Percentiles rank a stretch among this genome's conserved stretches.
These are phyloP conservation scores for Lavandula angustifolia DNA, from an alignment of 257 asterid species.

Conservation along the genomic window DNA sequence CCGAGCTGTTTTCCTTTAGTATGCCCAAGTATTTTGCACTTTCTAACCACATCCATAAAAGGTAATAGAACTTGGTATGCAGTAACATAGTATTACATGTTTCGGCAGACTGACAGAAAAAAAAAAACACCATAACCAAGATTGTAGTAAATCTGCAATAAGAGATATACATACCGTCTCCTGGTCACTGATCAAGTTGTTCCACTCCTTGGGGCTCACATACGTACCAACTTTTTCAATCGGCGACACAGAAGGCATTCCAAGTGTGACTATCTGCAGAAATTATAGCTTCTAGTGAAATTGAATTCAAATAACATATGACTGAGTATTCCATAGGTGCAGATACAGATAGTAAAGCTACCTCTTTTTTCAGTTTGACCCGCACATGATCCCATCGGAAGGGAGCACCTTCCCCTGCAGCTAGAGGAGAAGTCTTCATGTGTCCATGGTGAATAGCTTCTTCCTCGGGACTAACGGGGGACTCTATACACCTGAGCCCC, in stretches of 20 bases:
- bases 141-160: slow-evolving; percentile 1
- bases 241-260: slow-evolving; percentile 93
- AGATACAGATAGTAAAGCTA: slow-evolving; percentile 27
- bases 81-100: slow-evolving; percentile 1
- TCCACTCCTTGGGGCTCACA: slow-evolving; percentile 85
- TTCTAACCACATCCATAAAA: no score
- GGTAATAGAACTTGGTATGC: not conserved
- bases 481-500: slow-evolving; percentile 78
- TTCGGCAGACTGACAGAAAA: slow-evolving; percentile 6
- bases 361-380: slow-evolving; percentile 96
- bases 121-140: not conserved
- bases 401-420: slow-evolving; percentile 99
- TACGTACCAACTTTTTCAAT: slow-evolving; percentile 85
- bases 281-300: slow-evolving; percentile 13
- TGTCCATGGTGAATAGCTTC: slow-evolving; percentile 99
- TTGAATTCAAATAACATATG: not conserved
- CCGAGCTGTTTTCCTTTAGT: no score
- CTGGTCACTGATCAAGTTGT: slow-evolving; percentile 75
- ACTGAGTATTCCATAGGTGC: slow-evolving; percentile 12
- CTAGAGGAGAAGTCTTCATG: slow-evolving; percentile 78
- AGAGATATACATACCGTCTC: slow-evolving; percentile 50
- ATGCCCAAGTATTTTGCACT: no score
- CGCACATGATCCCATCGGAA: slow-evolving; percentile 98
- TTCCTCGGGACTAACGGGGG: slow-evolving; percentile 96
- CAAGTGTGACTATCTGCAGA: slow-evolving; percentile 87